These are phyloP conservation scores for Colletotrichum cereale DNA, from an alignment of 2,329 filamentous ascomycete species.

Conservation along the genomic window DNA sequence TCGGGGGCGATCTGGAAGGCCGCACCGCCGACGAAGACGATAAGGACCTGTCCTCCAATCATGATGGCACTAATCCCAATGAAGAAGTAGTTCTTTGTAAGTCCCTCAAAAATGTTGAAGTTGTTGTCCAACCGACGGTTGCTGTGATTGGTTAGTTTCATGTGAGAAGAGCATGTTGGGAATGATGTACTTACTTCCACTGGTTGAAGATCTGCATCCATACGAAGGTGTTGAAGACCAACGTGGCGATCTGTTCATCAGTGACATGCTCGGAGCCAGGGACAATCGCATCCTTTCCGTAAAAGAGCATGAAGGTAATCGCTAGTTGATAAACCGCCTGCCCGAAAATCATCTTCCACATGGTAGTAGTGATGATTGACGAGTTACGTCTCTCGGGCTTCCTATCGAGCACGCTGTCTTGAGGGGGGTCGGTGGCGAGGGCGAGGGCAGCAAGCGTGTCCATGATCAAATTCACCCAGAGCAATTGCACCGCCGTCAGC, in stretches of 20 bases:
- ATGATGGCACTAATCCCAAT: slow-evolving; percentile 87
- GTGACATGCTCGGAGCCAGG: slow-evolving; percentile 36
- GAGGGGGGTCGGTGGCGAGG: slow-evolving; percentile 90
- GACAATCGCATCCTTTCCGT: slow-evolving; percentile 65
- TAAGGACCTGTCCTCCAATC: slow-evolving; percentile 89
- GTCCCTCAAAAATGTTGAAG: slow-evolving; percentile 95
- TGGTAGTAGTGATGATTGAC: slow-evolving; percentile 83
- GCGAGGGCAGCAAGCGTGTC: slow-evolving; percentile 93
- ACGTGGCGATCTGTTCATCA: slow-evolving; percentile 72
- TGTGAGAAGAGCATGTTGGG: slow-evolving; percentile 18
- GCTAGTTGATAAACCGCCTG: slow-evolving; percentile 91
- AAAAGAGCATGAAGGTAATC: slow-evolving; percentile 85
- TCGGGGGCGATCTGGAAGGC: slow-evolving; percentile 79
- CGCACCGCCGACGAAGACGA: slow-evolving; percentile 85
- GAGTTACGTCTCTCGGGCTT: slow-evolving; percentile 72
- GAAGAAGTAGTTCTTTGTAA: slow-evolving; percentile 90
- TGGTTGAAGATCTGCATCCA: slow-evolving; percentile 99
- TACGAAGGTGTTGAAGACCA: slow-evolving; percentile 98
- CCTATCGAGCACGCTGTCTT: slow-evolving; percentile 82
- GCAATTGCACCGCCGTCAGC: slow-evolving; percentile 87
- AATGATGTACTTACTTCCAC: slow-evolving; percentile 77
- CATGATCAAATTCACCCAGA: slow-evolving; percentile 99
- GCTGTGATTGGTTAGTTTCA: slow-evolving; percentile 54
- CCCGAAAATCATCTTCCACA: slow-evolving; percentile 99
- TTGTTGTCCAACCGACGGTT: slow-evolving; percentile 94